A percentile compares a stretch with the other conserved stretches of the same genome.
These are phyloP conservation scores for Trypanosoma avium DNA, from an alignment of 208 protist genomes.

Conservation along the genomic window DNA sequence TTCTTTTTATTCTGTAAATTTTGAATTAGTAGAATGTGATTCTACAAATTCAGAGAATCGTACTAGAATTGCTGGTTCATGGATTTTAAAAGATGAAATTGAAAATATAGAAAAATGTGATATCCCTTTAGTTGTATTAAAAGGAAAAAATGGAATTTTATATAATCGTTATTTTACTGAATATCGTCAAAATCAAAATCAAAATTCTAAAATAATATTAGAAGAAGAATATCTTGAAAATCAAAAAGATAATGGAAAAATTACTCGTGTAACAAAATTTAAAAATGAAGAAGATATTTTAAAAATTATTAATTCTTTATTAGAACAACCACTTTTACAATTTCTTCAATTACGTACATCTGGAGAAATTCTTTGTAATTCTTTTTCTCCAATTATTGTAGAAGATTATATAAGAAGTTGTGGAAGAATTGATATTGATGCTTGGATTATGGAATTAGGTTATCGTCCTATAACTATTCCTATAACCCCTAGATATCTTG, in stretches of 20 bases:
- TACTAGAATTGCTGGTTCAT: slow-evolving; percentile 12
- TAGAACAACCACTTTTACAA: slow-evolving; percentile 24
- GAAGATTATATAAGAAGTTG: slow-evolving; percentile 28
- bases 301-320: slow-evolving; percentile 8
- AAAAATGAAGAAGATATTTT: not conserved
- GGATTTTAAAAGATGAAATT: slow-evolving; percentile 14
- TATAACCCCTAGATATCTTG: slow-evolving; percentile 8
- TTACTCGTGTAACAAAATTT: not conserved
- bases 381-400: not conserved
- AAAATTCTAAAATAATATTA: not conserved
- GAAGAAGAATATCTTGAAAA: slow-evolving; percentile 3
- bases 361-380: slow-evolving; percentile 4
- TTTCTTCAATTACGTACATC: slow-evolving; percentile 5
- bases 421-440: slow-evolving; percentile 20
- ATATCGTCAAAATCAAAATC: not conserved
- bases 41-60: not conserved
- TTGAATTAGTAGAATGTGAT: slow-evolving; percentile 10
- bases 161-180: not conserved
- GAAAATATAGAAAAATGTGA: slow-evolving; percentile 15
- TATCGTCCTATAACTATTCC: slow-evolving; percentile 12
- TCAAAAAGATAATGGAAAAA: not conserved
- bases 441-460: slow-evolving; percentile 18
- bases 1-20: not conserved
- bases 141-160: slow-evolving; percentile 17
- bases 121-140: slow-evolving; percentile 11